These are phyloP conservation scores for Psilocybe cubensis DNA, from an alignment of 768 basidiomycete genomes.

Conservation along the genomic window DNA sequence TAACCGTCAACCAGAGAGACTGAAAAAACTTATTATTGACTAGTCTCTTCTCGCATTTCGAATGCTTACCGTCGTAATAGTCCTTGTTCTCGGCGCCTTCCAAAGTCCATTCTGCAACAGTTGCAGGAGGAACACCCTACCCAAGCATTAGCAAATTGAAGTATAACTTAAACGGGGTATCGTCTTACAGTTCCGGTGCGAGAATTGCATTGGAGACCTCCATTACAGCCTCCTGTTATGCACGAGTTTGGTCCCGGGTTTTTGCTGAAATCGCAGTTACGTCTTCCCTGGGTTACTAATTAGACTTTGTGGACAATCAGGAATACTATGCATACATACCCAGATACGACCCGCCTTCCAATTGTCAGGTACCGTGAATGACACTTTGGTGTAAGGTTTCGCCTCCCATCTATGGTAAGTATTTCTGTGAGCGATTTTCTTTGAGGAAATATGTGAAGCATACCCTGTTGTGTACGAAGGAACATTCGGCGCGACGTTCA, in stretches of 20 bases:
- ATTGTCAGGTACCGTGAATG: slow-evolving; percentile 58
- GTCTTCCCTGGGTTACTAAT: slow-evolving; percentile 45
- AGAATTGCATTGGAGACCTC: slow-evolving; percentile 58
- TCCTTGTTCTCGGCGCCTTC: slow-evolving; percentile 42
- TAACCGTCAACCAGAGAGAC: slow-evolving; percentile 71
- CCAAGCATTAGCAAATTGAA: background rate
- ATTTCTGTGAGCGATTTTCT: background rate
- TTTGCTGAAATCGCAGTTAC: slow-evolving; percentile 59
- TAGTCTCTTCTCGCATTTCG: too few relatives aligned
- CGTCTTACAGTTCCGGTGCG: slow-evolving; percentile 49
- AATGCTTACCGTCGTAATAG: slow-evolving; percentile 59
- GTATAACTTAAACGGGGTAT: background rate
- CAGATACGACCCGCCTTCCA: slow-evolving; percentile 67
- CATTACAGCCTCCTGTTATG: slow-evolving; percentile 64
- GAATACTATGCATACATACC: slow-evolving; percentile 26
- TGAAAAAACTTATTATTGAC: slow-evolving; percentile 18
- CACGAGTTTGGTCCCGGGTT: slow-evolving; percentile 59
- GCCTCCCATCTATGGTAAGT: slow-evolving; percentile 41
- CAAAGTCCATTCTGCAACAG: slow-evolving; percentile 69
- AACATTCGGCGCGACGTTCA: slow-evolving; percentile 47
- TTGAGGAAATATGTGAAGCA: background rate
- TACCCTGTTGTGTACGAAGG: slow-evolving; percentile 51
- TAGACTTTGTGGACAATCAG: too few relatives aligned
- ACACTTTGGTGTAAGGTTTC: slow-evolving; percentile 36
- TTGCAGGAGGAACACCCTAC: slow-evolving; percentile 64